Evolutionary conservation across 1,284 basidiomycete species (phyloP).

Genomic region (Austroboletus niveus): DNA sequence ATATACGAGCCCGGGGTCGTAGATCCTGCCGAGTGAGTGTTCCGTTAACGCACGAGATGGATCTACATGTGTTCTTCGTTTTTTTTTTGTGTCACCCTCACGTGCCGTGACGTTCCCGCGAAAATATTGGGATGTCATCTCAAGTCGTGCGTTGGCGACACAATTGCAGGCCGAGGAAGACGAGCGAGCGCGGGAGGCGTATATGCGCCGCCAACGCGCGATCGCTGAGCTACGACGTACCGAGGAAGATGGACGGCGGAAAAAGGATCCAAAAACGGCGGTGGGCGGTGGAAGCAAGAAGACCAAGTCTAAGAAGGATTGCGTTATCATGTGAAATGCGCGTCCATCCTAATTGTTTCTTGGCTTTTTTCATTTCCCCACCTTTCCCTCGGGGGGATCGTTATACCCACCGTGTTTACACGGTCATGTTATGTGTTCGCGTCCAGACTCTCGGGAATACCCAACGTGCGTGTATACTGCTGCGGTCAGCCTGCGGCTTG

Average conservation of each 20-base stretch:
- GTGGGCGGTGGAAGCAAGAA: conserved; percentile 38
- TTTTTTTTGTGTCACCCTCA: neutral
- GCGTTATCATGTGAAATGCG: conserved; percentile 52
- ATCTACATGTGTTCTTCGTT: too few relatives aligned
- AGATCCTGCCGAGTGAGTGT: conserved; percentile 51
- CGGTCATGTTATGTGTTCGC: too few relatives aligned
- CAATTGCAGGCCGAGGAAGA: conserved; percentile 78
- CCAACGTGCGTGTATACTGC: too few relatives aligned
- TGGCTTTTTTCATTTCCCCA: too few relatives aligned
- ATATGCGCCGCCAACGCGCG: conserved; percentile 39
- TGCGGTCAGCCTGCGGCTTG: too few relatives aligned
- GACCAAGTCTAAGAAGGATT: conserved; percentile 43
- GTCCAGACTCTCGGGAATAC: too few relatives aligned
- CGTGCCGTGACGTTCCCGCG: neutral
- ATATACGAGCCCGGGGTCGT: conserved; percentile 32
- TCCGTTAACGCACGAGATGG: neutral
- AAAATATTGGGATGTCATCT: neutral
- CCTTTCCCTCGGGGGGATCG: too few relatives aligned
- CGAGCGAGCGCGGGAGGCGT: conserved; percentile 41
- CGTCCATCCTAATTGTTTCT: too few relatives aligned
- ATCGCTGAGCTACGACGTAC: conserved; percentile 15
- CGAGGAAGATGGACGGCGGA: conserved; percentile 10
- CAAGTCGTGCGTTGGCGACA: conserved; percentile 61
- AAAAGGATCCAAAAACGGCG: conserved; percentile 6
- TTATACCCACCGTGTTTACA: too few relatives aligned